These are phyloP conservation scores for Amanita pallidorosea DNA, from an alignment of 768 basidiomycete species.

Conservation along the genomic window DNA sequence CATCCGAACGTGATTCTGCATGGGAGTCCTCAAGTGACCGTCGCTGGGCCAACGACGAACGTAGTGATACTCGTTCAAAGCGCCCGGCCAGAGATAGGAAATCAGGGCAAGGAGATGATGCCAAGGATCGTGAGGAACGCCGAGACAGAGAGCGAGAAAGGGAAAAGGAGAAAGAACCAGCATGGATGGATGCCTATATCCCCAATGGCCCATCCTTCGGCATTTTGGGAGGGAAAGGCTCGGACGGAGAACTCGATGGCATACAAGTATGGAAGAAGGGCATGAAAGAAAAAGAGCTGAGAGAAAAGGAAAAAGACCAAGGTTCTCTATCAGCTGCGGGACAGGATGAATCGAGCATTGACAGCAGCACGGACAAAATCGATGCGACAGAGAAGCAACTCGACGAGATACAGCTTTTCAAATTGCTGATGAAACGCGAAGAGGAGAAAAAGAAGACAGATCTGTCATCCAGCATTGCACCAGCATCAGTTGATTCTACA, in stretches of 20 bases:
- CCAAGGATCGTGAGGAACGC: conserved; percentile 36
- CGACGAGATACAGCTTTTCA: conserved; percentile 81
- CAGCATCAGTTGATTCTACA: not conserved
- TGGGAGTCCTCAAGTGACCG: conserved; percentile 40
- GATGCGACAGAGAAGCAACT: conserved; percentile 30
- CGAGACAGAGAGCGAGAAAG: conserved; percentile 40
- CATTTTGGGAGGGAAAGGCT: conserved; percentile 50
- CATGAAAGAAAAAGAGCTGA: conserved; percentile 64
- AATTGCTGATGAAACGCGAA: conserved; percentile 73
- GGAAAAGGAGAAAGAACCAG: conserved; percentile 78
- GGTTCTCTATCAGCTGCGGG: not conserved
- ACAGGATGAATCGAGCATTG: conserved; percentile 6
- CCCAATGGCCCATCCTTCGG: conserved; percentile 47
- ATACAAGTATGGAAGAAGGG: conserved; percentile 86
- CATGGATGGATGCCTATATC: conserved; percentile 88
- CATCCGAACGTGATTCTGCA: conserved; percentile 31
- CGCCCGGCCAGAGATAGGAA: conserved; percentile 45
- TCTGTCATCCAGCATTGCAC: conserved; percentile 5
- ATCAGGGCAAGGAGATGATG: conserved; percentile 26
- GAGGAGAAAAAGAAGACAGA: conserved; percentile 37
- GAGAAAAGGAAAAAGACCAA: conserved; percentile 29
- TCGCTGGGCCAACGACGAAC: conserved; percentile 53
- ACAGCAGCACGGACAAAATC: conserved; percentile 11
- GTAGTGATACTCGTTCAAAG: conserved; percentile 48
- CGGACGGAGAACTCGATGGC: conserved; percentile 64